Evolutionary conservation across 2,329 filamentous ascomycete species (phyloP).

Genomic region (Metarhizium anisopliae): DNA sequence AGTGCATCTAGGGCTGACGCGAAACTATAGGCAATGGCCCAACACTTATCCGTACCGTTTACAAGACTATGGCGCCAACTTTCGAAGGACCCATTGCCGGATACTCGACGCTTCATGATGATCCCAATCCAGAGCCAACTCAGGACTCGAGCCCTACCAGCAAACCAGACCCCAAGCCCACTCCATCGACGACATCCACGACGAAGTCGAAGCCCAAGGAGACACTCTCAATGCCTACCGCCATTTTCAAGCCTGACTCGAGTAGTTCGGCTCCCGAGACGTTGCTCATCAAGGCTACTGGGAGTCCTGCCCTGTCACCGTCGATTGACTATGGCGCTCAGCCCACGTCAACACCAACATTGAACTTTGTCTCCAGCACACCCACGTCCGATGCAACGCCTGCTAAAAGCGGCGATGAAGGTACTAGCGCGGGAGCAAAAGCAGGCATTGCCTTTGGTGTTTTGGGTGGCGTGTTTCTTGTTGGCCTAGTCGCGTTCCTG

Average conservation of each 20-base stretch:
- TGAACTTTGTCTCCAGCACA: constrained; percentile 13
- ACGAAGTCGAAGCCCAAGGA: constrained; percentile 6
- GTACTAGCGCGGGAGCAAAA: constrained; percentile 40
- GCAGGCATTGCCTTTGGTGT: constrained; percentile 83
- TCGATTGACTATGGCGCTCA: constrained; percentile 9
- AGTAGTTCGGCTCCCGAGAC: constrained; percentile 15
- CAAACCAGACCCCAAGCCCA: constrained; percentile 2
- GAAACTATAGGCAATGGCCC: constrained; percentile 1
- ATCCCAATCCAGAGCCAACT: constrained; percentile 7
- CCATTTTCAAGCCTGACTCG: constrained; percentile 17
- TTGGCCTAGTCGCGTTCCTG: constrained; percentile 63
- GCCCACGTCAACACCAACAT: constrained; percentile 7
- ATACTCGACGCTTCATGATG: constrained; percentile 26
- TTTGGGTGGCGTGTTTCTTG: constrained; percentile 55
- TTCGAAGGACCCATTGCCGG: constrained; percentile 34
- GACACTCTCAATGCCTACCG: constrained; percentile 14
- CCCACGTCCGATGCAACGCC: constrained; percentile 8
- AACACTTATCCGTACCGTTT: constrained; percentile 29
- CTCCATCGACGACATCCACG: constrained; percentile 5
- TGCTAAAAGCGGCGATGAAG: constrained; percentile 5
- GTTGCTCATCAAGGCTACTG: constrained; percentile 22
- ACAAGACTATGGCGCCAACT: constrained; percentile 30
- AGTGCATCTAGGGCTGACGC: constrained; percentile 1
- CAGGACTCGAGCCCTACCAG: neutral
- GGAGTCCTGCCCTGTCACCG: constrained; percentile 8